Evolutionary conservation across 2,329 filamentous ascomycete species (phyloP), one percentile per base, ranked within the genome.

Genomic region (Byssothecium circinans): DNA sequence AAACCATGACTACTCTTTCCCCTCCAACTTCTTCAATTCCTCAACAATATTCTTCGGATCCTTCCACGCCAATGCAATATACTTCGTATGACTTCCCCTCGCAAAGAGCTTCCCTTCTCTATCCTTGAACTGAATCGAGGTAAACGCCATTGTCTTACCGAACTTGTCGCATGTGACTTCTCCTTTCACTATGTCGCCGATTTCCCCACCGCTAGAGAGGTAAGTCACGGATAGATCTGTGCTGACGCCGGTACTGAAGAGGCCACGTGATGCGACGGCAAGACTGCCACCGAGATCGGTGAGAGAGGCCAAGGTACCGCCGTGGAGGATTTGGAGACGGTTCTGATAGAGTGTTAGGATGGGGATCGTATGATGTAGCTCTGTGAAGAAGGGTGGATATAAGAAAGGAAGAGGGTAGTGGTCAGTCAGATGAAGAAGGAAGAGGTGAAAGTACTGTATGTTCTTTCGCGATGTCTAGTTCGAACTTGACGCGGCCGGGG

Each of bases 301-400:
- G 73, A 91, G 85, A 64, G 84, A 88, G 3, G 88, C 88, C 22
- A 92, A 84, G 0, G 88, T 89, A 3, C 88, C 88, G 15, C 88
- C 88, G 60, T 92, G 88, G 22, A 91, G 79, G 29, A 86, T 91
- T 43, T 84, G 81, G 0, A 92, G 75, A 1, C 88, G 84, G 64
- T 92, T 92, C 86, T 91, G 32, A 1, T 4, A 8, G 8, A 1
- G 3, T 2, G 5, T 54, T 5, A 56, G 47, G n/a, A 34, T 42
- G 29, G 39, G 33, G n/a, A n/a, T 23, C n/a, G n/a, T 15, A 14
- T 11, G 29, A 10, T 33, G 22, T n/a, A n/a, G n/a, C n/a, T n/a
- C n/a, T n/a, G n/a, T n/a, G n/a, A 25, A 6, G 23, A 25, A 25
- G 23, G 5, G 23, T 10, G 23, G 23, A 25, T 5, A 25, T 25